Conservation (phyloP, 2,329 filamentous ascomycete genomes). For the Fusarium clavum region DNA sequence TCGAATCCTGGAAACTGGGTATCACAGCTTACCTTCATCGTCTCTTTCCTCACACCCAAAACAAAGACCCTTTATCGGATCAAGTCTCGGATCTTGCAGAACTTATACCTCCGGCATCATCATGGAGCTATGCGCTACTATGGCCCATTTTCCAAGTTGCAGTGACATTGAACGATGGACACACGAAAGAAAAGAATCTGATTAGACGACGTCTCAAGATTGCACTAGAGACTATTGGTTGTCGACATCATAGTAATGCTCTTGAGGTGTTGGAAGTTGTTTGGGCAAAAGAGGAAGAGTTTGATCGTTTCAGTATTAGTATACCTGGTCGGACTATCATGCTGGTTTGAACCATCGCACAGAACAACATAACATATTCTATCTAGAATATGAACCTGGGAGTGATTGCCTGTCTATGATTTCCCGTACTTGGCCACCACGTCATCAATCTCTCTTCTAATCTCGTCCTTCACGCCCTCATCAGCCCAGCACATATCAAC, state of each 20-base stretch:
- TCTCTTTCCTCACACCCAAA: not conserved
- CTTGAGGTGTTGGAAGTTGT: constrained; percentile 1
- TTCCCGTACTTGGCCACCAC: not conserved
- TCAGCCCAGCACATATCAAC: constrained; percentile 61
- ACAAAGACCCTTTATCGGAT: rapidly evolving
- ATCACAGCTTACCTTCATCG: not conserved
- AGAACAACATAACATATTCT: not conserved
- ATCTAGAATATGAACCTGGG: too few species aligned
- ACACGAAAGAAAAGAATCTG: not conserved
- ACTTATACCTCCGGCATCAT: not conserved
- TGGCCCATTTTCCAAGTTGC: constrained; percentile 19
- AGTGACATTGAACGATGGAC: not conserved
- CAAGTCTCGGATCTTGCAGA: not conserved
- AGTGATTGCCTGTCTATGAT: not conserved
- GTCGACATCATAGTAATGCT: constrained; percentile 28
- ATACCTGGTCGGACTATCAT: constrained; percentile 5
- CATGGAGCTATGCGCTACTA: constrained; percentile 12
- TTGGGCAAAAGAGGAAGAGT: not conserved
- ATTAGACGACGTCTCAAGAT: not conserved
- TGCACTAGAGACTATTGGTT: constrained; percentile 5
- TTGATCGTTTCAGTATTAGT: not conserved
- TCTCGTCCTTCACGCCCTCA: not conserved
- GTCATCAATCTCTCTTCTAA: not conserved
- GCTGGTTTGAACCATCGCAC: not conserved
- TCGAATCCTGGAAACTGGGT: constrained; percentile 8